A percentile compares a stretch with the other conserved stretches of the same genome.
Evolutionary conservation across 2,329 filamentous ascomycete species (phyloP).

Genomic region (Capronia epimyces): DNA sequence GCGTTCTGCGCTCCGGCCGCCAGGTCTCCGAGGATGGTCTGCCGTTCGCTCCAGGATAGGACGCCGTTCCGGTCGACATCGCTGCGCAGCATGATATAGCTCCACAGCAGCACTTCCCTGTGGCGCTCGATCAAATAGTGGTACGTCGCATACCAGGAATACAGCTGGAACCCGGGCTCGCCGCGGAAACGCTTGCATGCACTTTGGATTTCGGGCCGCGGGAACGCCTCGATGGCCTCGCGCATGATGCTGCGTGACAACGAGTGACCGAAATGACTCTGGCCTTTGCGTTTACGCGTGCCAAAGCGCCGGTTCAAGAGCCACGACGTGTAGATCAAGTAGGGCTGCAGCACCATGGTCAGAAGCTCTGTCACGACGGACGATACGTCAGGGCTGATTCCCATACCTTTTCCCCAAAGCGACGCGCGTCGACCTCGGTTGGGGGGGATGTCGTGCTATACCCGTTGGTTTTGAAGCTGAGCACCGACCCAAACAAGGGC

Average conservation of each 20-base stretch:
- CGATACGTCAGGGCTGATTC: too few relatives aligned
- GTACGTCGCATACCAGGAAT: slow-evolving; percentile 23
- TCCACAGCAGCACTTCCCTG: slow-evolving; percentile 21
- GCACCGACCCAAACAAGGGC: slow-evolving; percentile 19
- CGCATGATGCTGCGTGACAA: slow-evolving; percentile 22
- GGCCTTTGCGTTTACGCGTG: slow-evolving; percentile 22
- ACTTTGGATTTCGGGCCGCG: slow-evolving; percentile 17
- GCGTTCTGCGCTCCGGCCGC: slow-evolving; percentile 15
- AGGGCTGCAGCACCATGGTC: too few relatives aligned
- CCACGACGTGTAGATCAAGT: slow-evolving; percentile 24
- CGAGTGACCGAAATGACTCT: slow-evolving; percentile 22
- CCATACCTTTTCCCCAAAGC: slow-evolving; percentile 24
- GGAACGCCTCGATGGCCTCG: slow-evolving; percentile 22
- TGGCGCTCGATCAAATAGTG: slow-evolving; percentile 23
- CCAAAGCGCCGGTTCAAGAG: slow-evolving; percentile 22
- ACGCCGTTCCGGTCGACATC: slow-evolving; percentile 19
- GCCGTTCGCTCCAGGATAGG: slow-evolving; percentile 19
- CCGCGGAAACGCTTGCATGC: slow-evolving; percentile 24
- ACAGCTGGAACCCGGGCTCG: slow-evolving; percentile 21
- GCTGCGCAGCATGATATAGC: slow-evolving; percentile 21
- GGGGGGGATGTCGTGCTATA: slow-evolving; percentile 20
- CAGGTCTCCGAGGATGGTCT: slow-evolving; percentile 15
- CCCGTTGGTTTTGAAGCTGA: slow-evolving; percentile 23
- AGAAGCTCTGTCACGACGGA: too few relatives aligned
- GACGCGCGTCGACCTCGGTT: slow-evolving; percentile 16